Conservation (phyloP, 1,284 basidiomycete genomes). For the Ustilago vetiveriae region DNA sequence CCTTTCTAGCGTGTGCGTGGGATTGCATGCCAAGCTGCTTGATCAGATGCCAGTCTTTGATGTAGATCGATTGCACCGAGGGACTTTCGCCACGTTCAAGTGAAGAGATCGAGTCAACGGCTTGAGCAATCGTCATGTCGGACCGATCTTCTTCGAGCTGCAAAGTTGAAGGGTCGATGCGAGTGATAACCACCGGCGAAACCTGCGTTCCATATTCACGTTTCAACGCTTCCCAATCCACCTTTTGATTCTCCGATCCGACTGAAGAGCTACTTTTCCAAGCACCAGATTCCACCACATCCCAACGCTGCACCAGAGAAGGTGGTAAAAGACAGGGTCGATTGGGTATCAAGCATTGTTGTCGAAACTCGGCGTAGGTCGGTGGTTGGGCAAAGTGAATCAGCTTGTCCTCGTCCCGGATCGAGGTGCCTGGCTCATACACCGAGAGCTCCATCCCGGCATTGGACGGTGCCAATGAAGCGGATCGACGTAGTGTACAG, state of each 20-base stretch:
- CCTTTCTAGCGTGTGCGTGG: no score
- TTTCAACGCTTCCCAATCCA: constrained; percentile 35
- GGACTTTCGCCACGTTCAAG: not conserved
- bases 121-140: constrained; percentile 21
- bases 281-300: not conserved
- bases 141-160: constrained; percentile 15
- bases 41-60: constrained; percentile 73
- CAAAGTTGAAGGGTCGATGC: not conserved
- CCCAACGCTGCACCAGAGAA: constrained; percentile 28
- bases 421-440: not conserved
- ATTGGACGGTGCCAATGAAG: no score
- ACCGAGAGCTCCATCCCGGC: not conserved
- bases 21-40: constrained; percentile 51
- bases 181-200: constrained; percentile 37
- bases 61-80: constrained; percentile 67
- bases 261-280: not conserved
- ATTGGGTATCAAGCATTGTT: constrained; percentile 40
- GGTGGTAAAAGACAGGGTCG: constrained; percentile 49
- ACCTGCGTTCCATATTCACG: constrained; percentile 32
- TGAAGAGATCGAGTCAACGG: constrained; percentile 26
- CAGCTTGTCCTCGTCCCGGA: constrained; percentile 1
- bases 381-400: constrained; percentile 22
- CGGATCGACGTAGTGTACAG: no score
- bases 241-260: not conserved
- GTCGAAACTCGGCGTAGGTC: constrained; percentile 42